Conservation (phyloP, 164 flowering plant genomes). For the Chimonanthus praecox region DNA sequence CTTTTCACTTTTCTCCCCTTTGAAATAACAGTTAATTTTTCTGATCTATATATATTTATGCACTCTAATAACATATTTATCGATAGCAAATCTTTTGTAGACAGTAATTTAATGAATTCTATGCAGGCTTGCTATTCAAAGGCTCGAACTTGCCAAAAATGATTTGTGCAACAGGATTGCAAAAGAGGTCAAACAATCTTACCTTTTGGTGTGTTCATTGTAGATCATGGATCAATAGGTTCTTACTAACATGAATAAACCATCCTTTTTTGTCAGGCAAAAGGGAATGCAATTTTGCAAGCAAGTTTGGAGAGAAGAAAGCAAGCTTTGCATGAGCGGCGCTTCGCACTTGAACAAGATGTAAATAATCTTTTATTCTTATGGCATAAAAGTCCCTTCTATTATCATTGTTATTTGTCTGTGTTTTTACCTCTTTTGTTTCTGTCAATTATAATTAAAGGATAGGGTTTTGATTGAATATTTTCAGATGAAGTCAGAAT, state of each 20-base stretch:
- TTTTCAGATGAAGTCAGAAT: not conserved
- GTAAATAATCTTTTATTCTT: conserved; percentile 28
- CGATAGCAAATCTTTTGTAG: not conserved
- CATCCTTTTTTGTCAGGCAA: conserved; percentile 30
- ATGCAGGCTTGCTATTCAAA: conserved; percentile 53
- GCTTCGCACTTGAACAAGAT: conserved; percentile 74
- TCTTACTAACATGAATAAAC: not conserved
- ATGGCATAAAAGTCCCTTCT: not conserved
- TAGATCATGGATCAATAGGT: not conserved
- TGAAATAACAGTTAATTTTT: no score
- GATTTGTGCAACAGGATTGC: conserved; percentile 51
- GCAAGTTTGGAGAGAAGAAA: conserved; percentile 52
- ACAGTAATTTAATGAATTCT: conserved; percentile 8
- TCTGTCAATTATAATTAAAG: no score
- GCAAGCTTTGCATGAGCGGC: conserved; percentile 57
- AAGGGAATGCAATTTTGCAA: conserved; percentile 47
- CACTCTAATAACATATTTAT: no score
- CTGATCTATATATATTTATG: no score
- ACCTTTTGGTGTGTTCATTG: not conserved
- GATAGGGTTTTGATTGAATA: no score
- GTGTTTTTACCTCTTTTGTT: no score
- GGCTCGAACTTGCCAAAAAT: conserved; percentile 49
- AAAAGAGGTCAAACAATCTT: conserved; percentile 45
- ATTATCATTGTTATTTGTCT: no score
- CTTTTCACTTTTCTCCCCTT: no score